A percentile compares a stretch with the other conserved stretches of the same genome.
phyloP scores from a whole-genome alignment of 345 rosid genomes.

The Gossypium rotundifolium region DNA sequence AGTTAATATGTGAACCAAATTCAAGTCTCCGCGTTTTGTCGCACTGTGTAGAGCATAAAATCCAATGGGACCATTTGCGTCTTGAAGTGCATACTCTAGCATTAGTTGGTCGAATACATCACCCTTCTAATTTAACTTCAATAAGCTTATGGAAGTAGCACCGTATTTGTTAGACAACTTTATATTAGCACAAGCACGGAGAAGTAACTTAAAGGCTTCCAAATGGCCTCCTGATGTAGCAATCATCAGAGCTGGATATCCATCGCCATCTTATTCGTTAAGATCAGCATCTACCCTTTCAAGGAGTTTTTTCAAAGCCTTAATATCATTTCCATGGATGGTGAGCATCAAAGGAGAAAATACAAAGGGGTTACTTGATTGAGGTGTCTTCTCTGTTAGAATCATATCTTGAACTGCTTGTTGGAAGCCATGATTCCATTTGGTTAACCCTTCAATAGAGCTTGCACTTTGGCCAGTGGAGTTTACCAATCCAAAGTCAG shows the following conservation, averaged over 20 bases:
- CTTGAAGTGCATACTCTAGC: conserved; percentile 39
- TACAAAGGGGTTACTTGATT: conserved; percentile 30
- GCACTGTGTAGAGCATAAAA: conserved; percentile 49
- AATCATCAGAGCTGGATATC: conserved; percentile 41
- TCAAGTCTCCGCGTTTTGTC: conserved; percentile 41
- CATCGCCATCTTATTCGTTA: conserved; percentile 40
- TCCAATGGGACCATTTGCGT: conserved; percentile 23
- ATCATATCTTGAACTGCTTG: conserved; percentile 36
- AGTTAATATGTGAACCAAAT: conserved; percentile 26
- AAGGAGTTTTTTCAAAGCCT: conserved; percentile 32
- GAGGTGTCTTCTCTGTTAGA: conserved; percentile 30
- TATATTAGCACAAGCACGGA: conserved; percentile 44
- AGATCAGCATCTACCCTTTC: conserved; percentile 23
- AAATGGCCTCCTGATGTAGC: conserved; percentile 38
- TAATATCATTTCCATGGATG: conserved; percentile 30
- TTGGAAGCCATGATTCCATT: conserved; percentile 43
- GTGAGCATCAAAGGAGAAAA: conserved; percentile 34
- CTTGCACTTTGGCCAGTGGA: conserved; percentile 30
- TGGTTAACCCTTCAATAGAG: conserved; percentile 29
- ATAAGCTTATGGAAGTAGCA: conserved; percentile 33
- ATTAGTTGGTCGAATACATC: conserved; percentile 32
- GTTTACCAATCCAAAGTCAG: conserved; percentile 43
- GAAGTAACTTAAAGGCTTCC: conserved; percentile 40
- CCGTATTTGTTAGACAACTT: conserved; percentile 37
- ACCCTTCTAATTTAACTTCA: conserved; percentile 20